A percentile compares a stretch with the other conserved stretches of the same genome.
These are phyloP conservation scores for Starmerella powellii DNA, from an alignment of 805 yeast genomes.

Conservation along the genomic window DNA sequence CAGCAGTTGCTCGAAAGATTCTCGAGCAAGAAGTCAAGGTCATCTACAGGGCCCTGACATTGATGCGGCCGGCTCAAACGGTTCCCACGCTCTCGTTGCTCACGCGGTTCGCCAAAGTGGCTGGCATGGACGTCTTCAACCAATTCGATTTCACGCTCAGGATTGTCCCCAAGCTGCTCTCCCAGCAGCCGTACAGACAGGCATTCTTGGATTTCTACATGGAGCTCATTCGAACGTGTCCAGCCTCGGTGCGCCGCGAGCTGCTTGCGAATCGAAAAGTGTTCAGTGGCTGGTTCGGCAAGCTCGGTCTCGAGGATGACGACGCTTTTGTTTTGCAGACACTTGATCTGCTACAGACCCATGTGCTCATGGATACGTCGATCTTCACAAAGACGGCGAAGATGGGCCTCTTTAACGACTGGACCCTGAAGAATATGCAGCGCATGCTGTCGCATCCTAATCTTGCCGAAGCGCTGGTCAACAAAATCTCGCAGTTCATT, in stretches of 20 bases:
- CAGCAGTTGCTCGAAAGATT: constrained; percentile 38
- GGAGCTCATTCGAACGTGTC: constrained; percentile 37
- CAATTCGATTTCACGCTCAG: constrained; percentile 57
- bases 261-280: constrained; percentile 44
- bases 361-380: constrained; percentile 45
- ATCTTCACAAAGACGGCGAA: constrained; percentile 54
- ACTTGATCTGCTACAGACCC: constrained; percentile 37
- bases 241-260: constrained; percentile 52
- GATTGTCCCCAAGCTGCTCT: constrained; percentile 47
- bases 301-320: constrained; percentile 43
- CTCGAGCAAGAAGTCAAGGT: constrained; percentile 47
- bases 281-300: constrained; percentile 56
- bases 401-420: constrained; percentile 65
- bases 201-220: constrained; percentile 54
- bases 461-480: constrained; percentile 27
- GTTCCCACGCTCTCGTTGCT: constrained; percentile 52
- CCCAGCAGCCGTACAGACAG: constrained; percentile 46
- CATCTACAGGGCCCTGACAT: constrained; percentile 54
- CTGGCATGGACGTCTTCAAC: constrained; percentile 42
- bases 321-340: constrained; percentile 33
- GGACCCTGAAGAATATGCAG: constrained; percentile 48
- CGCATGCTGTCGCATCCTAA: constrained; percentile 36
- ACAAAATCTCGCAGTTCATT: constrained; percentile 37
- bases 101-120: constrained; percentile 37
- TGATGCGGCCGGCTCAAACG: constrained; percentile 45